Base-by-base conservation (phyloP, 2,329 filamentous ascomycete genomes). In the Hortaea werneckii region DNA sequence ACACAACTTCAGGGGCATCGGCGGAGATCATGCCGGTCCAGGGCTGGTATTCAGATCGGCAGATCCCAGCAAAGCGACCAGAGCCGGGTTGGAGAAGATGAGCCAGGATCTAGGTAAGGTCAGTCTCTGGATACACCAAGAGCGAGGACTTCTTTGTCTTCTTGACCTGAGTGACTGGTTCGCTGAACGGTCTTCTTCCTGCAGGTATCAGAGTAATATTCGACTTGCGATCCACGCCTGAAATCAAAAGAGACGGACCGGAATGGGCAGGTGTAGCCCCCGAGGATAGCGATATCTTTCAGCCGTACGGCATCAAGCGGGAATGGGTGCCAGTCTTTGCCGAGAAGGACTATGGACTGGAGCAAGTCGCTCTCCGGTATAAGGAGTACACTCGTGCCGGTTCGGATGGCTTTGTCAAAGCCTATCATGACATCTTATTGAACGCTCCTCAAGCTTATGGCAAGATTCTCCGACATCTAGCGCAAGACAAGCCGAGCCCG, bases 1-100 rank as follows among this genome's bases (percentile, higher is more conserved):
- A 32, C 71, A 70, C 50, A 87, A 87, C 65, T 80, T 87, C 59
- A 75, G 83, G 45, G 81, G 85, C 59, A 67, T 83, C 27, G 81
- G 80, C 51, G 61, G 27, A 55, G 58, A 43, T 45, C 59, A 60
- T 48, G 52, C 85, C 49, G 73, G 75, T 27, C 67, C 67, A 20
- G 70, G 72, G 29, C 58, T 80, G 29, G 66, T 84, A 47, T 89
- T 78, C 65, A 80, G 86, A 46, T 80, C 79, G 41, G 84, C 81
- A 2, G 82, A 87, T 53, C 78, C 82, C 11, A 77, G 75, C 12
- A 67, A 67, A 46, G 67, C 83, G 35, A 78, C 77, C 1, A 61
- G 70, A 27, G 65, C 71, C 26, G 80, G 80, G 11, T 64, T 77
- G 5, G 57, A 64, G 6, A 70, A 67, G 38, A 69, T 85, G 48